Conservation (phyloP, 352 stramenopile species). For the Pythium sukuiense region DNA sequence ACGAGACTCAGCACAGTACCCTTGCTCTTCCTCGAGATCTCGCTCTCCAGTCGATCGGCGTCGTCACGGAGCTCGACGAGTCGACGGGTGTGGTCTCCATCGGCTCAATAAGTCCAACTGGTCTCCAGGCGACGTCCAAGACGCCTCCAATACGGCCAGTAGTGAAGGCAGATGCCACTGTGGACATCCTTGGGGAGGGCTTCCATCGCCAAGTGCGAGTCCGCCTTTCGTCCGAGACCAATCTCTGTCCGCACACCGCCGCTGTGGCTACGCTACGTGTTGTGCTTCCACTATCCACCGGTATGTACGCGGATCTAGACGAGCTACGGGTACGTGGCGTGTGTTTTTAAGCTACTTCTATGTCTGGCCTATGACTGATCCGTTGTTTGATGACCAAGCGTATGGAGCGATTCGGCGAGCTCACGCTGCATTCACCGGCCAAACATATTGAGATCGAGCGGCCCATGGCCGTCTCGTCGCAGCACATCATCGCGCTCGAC, state of each 20-base stretch:
- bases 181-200: constrained; percentile 22
- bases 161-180: background rate
- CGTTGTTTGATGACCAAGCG: constrained; percentile 13
- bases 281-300: constrained; percentile 27
- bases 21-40: background rate
- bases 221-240: background rate
- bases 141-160: background rate
- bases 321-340: constrained; percentile 32
- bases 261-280: constrained; percentile 6
- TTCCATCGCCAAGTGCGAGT: constrained; percentile 23
- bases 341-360: background rate
- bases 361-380: background rate
- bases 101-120: background rate
- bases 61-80: constrained; percentile 1
- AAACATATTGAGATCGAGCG: constrained; percentile 40
- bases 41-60: background rate
- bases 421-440: constrained; percentile 25
- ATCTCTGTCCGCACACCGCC: background rate
- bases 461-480: constrained; percentile 26
- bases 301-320: constrained; percentile 39
- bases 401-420: constrained; percentile 33
- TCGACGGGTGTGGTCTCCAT: background rate
- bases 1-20: background rate
- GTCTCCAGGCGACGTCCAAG: background rate
- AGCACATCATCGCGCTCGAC: constrained; percentile 30